These are phyloP conservation scores for Pseudocercospora eumusae DNA, from an alignment of 2,329 filamentous ascomycete genomes.

Conservation along the genomic window DNA sequence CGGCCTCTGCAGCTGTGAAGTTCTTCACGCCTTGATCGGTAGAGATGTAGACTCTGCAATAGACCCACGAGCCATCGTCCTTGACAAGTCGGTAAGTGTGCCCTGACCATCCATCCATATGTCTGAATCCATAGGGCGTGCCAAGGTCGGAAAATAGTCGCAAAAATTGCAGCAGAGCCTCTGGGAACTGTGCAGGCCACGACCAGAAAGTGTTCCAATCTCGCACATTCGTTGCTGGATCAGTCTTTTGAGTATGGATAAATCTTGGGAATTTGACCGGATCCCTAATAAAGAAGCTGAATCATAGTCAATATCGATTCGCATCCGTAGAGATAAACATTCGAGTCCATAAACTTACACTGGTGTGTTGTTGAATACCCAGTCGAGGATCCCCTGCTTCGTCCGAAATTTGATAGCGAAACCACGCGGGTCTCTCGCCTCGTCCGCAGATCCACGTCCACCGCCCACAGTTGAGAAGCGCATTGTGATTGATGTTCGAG, in stretches of 20 bases:
- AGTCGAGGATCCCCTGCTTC: slow-evolving; percentile 42
- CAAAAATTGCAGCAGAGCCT: slow-evolving; percentile 55
- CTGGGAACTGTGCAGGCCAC: slow-evolving; percentile 49
- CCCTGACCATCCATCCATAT: slow-evolving; percentile 26
- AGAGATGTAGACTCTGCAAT: slow-evolving; percentile 35
- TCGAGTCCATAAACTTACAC: slow-evolving; percentile 16
- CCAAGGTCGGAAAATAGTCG: slow-evolving; percentile 55
- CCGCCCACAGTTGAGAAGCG: slow-evolving; percentile 81
- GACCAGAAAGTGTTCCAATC: slow-evolving; percentile 47
- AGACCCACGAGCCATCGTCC: slow-evolving; percentile 51
- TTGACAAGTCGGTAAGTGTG: slow-evolving; percentile 44
- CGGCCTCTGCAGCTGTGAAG: slow-evolving; percentile 50
- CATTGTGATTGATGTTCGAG: slow-evolving; percentile 67
- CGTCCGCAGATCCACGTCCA: slow-evolving; percentile 69
- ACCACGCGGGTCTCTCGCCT: slow-evolving; percentile 51
- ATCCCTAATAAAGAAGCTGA: slow-evolving; percentile 48
- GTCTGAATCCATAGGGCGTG: slow-evolving; percentile 45
- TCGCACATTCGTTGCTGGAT: slow-evolving; percentile 41
- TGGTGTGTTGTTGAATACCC: slow-evolving; percentile 27
- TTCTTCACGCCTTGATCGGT: slow-evolving; percentile 52
- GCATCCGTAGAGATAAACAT: background rate
- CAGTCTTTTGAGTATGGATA: slow-evolving; percentile 44
- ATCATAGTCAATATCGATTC: slow-evolving; percentile 8
- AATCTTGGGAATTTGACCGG: slow-evolving; percentile 47
- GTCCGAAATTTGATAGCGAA: slow-evolving; percentile 56